Conservation (phyloP, 1,139 yeast genomes). For the Groenewaldozyma auringiensis region DNA sequence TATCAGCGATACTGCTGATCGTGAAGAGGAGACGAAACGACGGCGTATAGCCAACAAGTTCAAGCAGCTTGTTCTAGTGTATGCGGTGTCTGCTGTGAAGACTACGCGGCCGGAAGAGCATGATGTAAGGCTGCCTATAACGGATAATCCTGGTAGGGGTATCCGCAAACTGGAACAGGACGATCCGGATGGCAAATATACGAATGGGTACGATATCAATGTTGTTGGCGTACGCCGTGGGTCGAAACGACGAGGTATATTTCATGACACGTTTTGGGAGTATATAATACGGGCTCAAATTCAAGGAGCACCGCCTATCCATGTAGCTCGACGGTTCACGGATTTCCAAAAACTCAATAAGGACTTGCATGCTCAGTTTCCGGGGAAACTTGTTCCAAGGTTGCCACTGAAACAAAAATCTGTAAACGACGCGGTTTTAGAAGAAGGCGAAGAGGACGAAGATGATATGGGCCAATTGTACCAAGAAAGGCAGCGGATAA, state of each 20-base stretch:
- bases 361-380: constrained; percentile 47
- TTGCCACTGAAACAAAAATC: constrained; percentile 49
- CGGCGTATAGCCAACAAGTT: constrained; percentile 53
- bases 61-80: constrained; percentile 52
- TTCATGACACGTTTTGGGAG: constrained; percentile 26
- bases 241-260: constrained; percentile 26
- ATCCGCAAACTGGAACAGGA: constrained; percentile 44
- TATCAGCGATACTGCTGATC: constrained; percentile 62
- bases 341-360: constrained; percentile 56
- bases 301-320: constrained; percentile 35
- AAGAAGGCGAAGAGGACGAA: constrained; percentile 16
- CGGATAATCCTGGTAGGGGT: constrained; percentile 42
- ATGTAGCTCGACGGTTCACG: constrained; percentile 53
- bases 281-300: constrained; percentile 28
- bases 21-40: constrained; percentile 68
- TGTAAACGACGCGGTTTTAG: constrained; percentile 5
- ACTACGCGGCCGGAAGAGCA: constrained; percentile 52
- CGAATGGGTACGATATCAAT: constrained; percentile 55
- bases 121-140: constrained; percentile 37
- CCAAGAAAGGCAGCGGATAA: constrained; percentile 65
- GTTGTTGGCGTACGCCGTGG: constrained; percentile 51
- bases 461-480: constrained; percentile 27
- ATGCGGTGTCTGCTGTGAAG: constrained; percentile 69
- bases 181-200: constrained; percentile 40
- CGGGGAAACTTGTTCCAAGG: constrained; percentile 62